These are phyloP conservation scores for Pigoraptor vietnamica DNA, from an alignment of 78 protist species.

Conservation along the genomic window DNA sequence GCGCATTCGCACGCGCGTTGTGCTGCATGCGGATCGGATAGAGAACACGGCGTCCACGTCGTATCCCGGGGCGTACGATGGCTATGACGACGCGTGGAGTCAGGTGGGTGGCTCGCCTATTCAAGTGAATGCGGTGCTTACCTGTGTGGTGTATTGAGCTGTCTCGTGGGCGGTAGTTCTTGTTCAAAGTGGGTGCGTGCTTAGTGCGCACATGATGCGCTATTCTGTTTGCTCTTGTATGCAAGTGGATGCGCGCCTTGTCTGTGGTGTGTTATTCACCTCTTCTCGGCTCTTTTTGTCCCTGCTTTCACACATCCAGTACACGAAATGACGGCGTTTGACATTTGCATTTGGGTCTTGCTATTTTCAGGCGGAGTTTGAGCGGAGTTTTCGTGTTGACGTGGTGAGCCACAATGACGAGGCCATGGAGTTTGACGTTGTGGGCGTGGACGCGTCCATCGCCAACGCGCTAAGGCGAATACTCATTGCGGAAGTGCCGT, in stretches of 20 bases:
- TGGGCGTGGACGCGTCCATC: conserved; percentile 79
- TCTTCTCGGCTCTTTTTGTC: too few relatives aligned
- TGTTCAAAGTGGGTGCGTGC: too few relatives aligned
- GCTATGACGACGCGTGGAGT: neutral
- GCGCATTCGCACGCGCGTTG: neutral
- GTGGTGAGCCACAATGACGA: neutral
- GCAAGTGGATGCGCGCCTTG: too few relatives aligned
- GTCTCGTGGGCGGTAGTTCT: too few relatives aligned
- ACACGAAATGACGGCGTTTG: too few relatives aligned
- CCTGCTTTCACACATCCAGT: too few relatives aligned
- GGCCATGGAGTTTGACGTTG: conserved; percentile 67
- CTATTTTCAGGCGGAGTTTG: neutral
- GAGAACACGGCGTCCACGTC: neutral
- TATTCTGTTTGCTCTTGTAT: too few relatives aligned
- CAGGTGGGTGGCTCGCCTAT: neutral
- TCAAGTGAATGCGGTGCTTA: too few relatives aligned
- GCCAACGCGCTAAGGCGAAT: conserved; percentile 92
- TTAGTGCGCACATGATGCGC: too few relatives aligned
- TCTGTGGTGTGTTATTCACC: too few relatives aligned
- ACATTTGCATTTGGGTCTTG: too few relatives aligned
- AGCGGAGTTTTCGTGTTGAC: neutral
- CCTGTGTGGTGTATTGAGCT: too few relatives aligned
- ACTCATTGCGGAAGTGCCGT: conserved; percentile 81
- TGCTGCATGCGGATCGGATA: neutral
- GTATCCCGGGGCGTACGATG: neutral